phyloP scores from a whole-genome alignment of 345 rosid species.

The Eutrema heterophyllum region DNA sequence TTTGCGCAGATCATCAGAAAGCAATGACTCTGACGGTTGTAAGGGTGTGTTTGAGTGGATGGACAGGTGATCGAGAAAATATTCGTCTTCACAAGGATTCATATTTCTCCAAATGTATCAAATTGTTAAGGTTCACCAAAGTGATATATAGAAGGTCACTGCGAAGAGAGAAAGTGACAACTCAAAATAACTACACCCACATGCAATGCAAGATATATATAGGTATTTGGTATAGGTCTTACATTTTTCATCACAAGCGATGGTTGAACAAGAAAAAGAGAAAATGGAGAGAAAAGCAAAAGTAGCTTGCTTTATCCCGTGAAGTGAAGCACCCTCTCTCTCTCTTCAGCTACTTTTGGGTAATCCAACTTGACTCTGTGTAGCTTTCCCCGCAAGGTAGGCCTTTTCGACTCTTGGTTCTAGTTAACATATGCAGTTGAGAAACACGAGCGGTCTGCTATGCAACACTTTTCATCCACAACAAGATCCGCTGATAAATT shows the following conservation, averaged over 20 bases:
- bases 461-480: slow-evolving; percentile 14
- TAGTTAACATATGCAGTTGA: not conserved
- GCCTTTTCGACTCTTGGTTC: not conserved
- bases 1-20: slow-evolving; percentile 41
- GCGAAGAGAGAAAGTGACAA: slow-evolving; percentile 1
- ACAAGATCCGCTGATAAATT: not conserved
- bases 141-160: not conserved
- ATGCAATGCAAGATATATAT: not conserved
- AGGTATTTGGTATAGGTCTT: not conserved
- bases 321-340: not conserved
- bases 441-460: not conserved
- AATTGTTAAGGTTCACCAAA: not conserved
- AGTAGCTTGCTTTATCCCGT: slow-evolving; percentile 12
- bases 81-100: slow-evolving; percentile 18
- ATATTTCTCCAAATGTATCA: not conserved
- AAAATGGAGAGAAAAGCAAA: slow-evolving; percentile 3
- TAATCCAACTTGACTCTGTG: not conserved
- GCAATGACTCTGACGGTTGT: slow-evolving; percentile 37
- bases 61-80: slow-evolving; percentile 9
- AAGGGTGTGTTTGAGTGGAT: slow-evolving; percentile 23
- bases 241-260: slow-evolving; percentile 8
- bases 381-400: not conserved
- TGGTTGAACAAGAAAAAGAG: not conserved
- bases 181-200: slow-evolving; percentile 15
- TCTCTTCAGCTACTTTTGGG: not conserved